Evolutionary conservation across 176 grass and related monocot species (phyloP).

Genomic region (Aegilops bicornis): DNA sequence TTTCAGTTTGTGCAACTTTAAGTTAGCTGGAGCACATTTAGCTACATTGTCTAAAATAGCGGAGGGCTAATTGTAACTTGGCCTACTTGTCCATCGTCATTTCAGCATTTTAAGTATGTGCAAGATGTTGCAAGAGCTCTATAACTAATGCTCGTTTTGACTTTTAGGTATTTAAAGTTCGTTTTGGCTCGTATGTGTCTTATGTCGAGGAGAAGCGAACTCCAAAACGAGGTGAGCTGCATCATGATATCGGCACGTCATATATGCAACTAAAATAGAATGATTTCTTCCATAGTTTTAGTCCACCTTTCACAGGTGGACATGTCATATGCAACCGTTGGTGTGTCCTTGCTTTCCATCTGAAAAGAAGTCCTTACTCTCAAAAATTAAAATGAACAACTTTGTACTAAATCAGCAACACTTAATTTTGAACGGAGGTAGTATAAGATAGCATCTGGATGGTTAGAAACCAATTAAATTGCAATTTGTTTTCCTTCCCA

Average conservation of each 20-base stretch:
- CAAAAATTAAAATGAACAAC: neutral
- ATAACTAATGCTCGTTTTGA: constrained; percentile 5
- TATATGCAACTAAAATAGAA: neutral
- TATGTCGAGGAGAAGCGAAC: constrained; percentile 69
- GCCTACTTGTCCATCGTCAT: neutral
- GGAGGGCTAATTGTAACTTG: neutral
- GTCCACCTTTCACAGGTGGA: neutral
- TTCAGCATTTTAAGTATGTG: neutral
- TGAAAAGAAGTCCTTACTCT: neutral
- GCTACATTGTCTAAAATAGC: neutral
- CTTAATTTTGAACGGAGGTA: too few relatives aligned
- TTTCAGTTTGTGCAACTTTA: neutral
- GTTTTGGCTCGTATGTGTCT: constrained; percentile 37
- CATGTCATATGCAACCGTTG: too few relatives aligned
- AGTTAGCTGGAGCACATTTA: constrained; percentile 6
- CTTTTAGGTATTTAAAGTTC: constrained; percentile 48
- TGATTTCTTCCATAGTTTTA: constrained; percentile 15
- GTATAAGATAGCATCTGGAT: neutral
- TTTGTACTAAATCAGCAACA: too few relatives aligned
- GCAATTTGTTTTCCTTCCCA: neutral
- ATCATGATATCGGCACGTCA: neutral
- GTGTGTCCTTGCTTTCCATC: neutral
- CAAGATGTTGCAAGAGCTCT: neutral
- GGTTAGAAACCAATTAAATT: neutral
- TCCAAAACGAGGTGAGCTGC: constrained; percentile 53